A percentile compares a stretch with the other conserved stretches of the same genome.
Evolutionary conservation across 495 filamentous ascomycete genomes (phyloP).

Genomic region (Friedmanniomyces simplex): DNA sequence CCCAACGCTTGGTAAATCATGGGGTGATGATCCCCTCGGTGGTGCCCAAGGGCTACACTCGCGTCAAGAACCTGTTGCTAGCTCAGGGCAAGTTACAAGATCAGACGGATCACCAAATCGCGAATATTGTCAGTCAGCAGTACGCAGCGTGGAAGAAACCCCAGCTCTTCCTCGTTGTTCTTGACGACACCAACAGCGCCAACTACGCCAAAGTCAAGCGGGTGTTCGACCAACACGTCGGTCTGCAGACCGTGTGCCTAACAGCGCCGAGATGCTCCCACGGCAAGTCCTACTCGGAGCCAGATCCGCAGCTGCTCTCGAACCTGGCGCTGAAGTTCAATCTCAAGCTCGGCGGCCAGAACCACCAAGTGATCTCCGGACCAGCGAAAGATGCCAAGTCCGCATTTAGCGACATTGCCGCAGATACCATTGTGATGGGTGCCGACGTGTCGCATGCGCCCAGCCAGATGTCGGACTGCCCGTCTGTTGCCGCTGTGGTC

Average conservation of each 20-base stretch:
- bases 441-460: background rate
- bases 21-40: background rate
- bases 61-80: too few relatives aligned
- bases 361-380: background rate
- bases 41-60: background rate
- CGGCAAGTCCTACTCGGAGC: background rate
- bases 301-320: background rate
- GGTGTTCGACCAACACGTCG: background rate
- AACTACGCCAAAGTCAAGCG: background rate
- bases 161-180: background rate
- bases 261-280: background rate
- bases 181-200: background rate
- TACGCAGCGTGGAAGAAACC: background rate
- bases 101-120: background rate
- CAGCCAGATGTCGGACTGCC: background rate
- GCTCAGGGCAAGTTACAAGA: too few relatives aligned
- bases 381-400: background rate
- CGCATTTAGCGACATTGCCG: background rate
- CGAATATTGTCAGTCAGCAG: background rate
- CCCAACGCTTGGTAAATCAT: background rate
- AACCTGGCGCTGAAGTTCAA: conserved; percentile 3
- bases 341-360: background rate
- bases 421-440: background rate
- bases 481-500: conserved; percentile 1
- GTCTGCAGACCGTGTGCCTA: background rate